phyloP scores from a whole-genome alignment of 352 stramenopile genomes.

The Peronospora tabacina region DNA sequence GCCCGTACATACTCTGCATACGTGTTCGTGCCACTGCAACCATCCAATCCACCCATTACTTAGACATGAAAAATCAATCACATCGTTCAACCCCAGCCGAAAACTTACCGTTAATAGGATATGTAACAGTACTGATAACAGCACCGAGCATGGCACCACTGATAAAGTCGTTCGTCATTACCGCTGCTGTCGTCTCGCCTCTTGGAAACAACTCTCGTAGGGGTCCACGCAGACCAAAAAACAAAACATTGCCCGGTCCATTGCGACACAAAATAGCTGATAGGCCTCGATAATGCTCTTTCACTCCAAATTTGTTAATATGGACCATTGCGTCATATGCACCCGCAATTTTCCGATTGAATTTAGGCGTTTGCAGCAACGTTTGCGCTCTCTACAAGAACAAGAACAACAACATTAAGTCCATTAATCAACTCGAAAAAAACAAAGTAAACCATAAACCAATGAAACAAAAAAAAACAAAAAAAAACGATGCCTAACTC shows the following conservation, averaged over 20 bases:
- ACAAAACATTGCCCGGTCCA: slow-evolving; percentile 76
- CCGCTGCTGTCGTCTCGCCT: slow-evolving; percentile 33
- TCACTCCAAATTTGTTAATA: slow-evolving; percentile 68
- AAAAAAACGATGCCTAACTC: background rate
- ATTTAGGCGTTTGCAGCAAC: slow-evolving; percentile 81
- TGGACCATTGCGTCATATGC: slow-evolving; percentile 74
- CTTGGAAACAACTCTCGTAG: slow-evolving; percentile 57
- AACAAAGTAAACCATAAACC: background rate
- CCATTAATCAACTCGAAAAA: background rate
- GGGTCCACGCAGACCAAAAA: slow-evolving; percentile 75
- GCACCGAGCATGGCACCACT: slow-evolving; percentile 75
- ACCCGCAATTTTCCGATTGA: slow-evolving; percentile 71
- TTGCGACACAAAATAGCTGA: slow-evolving; percentile 80
- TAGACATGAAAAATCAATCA: background rate
- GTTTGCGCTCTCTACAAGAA: slow-evolving; percentile 62
- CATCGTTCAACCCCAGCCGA: background rate
- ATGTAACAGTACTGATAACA: slow-evolving; percentile 77
- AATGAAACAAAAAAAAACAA: background rate
- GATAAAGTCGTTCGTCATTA: slow-evolving; percentile 77
- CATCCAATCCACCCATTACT: slow-evolving; percentile 4
- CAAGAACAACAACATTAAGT: background rate
- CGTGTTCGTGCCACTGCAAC: slow-evolving; percentile 59
- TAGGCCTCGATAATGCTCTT: slow-evolving; percentile 77
- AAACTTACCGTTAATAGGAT: slow-evolving; percentile 70
- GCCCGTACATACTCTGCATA: slow-evolving; percentile 77